Percentiles rank a stretch among this genome's conserved stretches.
Evolutionary conservation across 1,284 basidiomycete species (phyloP).

Genomic region (Boletellus sp.): DNA sequence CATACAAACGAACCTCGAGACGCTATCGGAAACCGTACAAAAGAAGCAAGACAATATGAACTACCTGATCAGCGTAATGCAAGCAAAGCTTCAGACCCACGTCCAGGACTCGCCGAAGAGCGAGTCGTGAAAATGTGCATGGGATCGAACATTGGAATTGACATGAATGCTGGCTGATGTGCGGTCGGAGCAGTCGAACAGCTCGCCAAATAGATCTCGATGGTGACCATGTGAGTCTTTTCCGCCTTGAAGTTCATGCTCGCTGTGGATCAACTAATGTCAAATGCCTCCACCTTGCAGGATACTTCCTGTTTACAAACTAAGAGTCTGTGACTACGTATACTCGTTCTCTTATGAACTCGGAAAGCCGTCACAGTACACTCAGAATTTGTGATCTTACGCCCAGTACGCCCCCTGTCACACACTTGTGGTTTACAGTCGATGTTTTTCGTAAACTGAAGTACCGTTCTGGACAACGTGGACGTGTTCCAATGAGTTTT

Average conservation of each 20-base stretch:
- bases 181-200: background rate
- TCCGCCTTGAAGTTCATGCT: background rate
- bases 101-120: slow-evolving; percentile 33
- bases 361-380: too few species aligned
- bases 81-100: slow-evolving; percentile 66
- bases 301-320: background rate
- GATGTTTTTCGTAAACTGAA: too few species aligned
- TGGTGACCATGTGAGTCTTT: background rate
- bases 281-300: too few species aligned
- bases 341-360: too few species aligned
- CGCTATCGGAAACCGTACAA: slow-evolving; percentile 79
- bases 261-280: too few species aligned
- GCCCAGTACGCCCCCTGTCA: too few species aligned
- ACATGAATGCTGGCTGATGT: background rate
- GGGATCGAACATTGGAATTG: background rate
- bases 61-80: slow-evolving; percentile 69
- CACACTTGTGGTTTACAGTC: too few species aligned
- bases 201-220: too few species aligned
- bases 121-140: slow-evolving; percentile 12
- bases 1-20: slow-evolving; percentile 76
- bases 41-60: slow-evolving; percentile 88
- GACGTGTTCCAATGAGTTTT: too few species aligned
- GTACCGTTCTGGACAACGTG: too few species aligned
- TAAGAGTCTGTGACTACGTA: background rate
- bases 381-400: too few species aligned